Percentiles rank a stretch among this genome's conserved stretches.
Conservation (phyloP, 108 stramenopile genomes). For the Craspedostauros australis region DNA sequence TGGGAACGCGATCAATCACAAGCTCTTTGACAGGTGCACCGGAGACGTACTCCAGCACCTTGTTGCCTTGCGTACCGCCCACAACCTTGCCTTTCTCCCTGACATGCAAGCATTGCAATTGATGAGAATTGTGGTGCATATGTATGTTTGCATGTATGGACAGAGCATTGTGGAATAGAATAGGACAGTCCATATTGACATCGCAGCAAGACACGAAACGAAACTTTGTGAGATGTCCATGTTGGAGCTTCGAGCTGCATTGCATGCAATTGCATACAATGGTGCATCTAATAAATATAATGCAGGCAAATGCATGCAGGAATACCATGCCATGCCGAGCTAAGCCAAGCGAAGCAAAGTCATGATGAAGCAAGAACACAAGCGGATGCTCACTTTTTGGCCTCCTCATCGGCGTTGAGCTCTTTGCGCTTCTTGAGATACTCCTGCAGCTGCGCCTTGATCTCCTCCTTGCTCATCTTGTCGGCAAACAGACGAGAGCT, state of each 20-base stretch:
- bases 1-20: constrained; percentile 50
- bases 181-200: background rate
- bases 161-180: background rate
- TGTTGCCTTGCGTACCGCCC: constrained; percentile 75
- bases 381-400: constrained; percentile 36
- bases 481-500: too few relatives aligned
- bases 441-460: constrained; percentile 59
- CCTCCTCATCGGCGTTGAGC: constrained; percentile 52
- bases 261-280: too few relatives aligned
- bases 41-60: constrained; percentile 64
- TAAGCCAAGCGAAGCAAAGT: background rate
- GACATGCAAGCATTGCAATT: background rate
- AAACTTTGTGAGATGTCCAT: too few relatives aligned
- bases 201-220: background rate
- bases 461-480: constrained; percentile 30
- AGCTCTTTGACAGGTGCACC: constrained; percentile 63
- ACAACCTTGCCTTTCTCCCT: constrained; percentile 47
- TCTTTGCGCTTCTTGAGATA: constrained; percentile 65
- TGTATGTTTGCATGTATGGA: background rate
- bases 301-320: too few relatives aligned
- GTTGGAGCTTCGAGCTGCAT: too few relatives aligned
- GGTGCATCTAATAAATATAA: too few relatives aligned
- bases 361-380: background rate
- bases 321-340: too few relatives aligned
- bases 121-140: background rate